phyloP scores from a whole-genome alignment of 148 eudicot genomes.

The Oxyria digyna region DNA sequence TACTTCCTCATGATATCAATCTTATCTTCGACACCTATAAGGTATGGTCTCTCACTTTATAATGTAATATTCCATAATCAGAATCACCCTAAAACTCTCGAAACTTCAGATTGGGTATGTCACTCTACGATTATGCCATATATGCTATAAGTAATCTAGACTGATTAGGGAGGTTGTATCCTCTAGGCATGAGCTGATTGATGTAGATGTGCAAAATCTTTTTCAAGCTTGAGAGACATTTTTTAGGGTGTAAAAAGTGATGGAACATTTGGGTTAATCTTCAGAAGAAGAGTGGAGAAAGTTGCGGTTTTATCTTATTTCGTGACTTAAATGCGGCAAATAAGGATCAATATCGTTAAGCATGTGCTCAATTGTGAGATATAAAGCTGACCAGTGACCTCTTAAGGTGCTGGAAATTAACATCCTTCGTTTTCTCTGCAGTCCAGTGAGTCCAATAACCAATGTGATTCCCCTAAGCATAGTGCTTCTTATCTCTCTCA shows the following conservation, averaged over 20 bases:
- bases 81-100: neutral
- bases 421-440: conserved; percentile 38
- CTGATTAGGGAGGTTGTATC: neutral
- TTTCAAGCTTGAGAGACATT: neutral
- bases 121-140: neutral
- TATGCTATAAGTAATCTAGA: neutral
- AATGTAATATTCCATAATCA: neutral
- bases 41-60: conserved; percentile 21
- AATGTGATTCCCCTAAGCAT: conserved; percentile 82
- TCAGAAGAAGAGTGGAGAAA: neutral
- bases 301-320: neutral
- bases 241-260: neutral
- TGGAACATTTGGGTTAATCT: neutral
- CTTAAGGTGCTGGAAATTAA: conserved; percentile 6
- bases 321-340: neutral
- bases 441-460: conserved; percentile 95
- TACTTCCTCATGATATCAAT: conserved; percentile 68
- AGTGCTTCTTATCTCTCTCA: conserved; percentile 85
- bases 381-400: neutral
- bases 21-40: conserved; percentile 54
- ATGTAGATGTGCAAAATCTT: neutral
- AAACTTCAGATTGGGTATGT: neutral
- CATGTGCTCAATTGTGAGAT: neutral
- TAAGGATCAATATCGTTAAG: neutral
- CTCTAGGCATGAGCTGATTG: neutral